Percentiles rank a stretch among this genome's conserved stretches.
Conservation (phyloP, 208 protist species). For the Novymonas esmeraldas region DNA sequence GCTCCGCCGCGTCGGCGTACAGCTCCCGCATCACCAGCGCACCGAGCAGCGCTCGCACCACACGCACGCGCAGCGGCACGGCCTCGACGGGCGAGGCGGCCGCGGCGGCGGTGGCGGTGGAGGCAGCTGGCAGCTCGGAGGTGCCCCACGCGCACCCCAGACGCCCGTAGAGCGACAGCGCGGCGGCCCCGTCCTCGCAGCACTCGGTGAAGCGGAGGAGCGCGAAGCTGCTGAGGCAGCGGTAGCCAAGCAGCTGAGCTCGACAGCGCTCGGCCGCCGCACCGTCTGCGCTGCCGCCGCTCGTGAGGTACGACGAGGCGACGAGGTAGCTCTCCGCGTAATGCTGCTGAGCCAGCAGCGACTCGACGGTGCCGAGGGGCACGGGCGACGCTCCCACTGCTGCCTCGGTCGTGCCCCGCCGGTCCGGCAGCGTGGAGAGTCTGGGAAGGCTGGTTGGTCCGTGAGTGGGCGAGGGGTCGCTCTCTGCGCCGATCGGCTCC, state of each 20-base stretch:
- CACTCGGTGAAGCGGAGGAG: constrained; percentile 82
- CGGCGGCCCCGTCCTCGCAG: constrained; percentile 55
- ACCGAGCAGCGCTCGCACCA: constrained; percentile 23
- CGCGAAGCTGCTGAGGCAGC: constrained; percentile 59
- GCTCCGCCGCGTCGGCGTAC: constrained; percentile 45
- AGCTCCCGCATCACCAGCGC: constrained; percentile 59
- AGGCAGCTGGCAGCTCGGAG: too few species aligned
- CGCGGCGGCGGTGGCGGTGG: background rate
- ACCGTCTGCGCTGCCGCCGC: background rate
- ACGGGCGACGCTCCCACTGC: background rate
- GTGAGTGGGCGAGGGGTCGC: too few species aligned
- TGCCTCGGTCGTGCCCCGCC: background rate
- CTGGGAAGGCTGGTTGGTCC: too few species aligned
- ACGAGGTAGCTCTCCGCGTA: constrained; percentile 38
- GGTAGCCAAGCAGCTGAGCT: constrained; percentile 34
- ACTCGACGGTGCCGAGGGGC: background rate
- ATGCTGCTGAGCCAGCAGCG: constrained; percentile 16
- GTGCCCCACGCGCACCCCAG: too few species aligned
- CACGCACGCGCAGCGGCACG: background rate
- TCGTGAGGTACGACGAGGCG: constrained; percentile 12
- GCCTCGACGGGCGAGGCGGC: background rate
- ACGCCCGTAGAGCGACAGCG: constrained; percentile 10
- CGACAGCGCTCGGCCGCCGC: background rate
- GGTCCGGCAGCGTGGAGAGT: background rate
- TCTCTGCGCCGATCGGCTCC: too few species aligned